Evolutionary conservation across 169 alveolate genomes (phyloP), one percentile per base, ranked within the genome.

Genomic region (Eimeria falciformis): DNA sequence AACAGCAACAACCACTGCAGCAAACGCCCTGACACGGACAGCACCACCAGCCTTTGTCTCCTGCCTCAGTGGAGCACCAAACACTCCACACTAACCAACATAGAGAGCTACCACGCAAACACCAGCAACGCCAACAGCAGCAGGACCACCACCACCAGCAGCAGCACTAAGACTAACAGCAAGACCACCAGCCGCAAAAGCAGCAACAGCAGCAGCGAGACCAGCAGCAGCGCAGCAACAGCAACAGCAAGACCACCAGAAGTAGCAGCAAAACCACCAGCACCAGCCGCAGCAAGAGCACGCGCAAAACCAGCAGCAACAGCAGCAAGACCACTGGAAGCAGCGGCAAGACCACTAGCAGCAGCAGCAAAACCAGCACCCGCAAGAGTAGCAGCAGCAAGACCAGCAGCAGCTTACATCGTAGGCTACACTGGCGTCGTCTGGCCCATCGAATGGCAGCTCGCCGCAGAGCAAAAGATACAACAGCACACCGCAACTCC

Each of bases 401-500:
- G 21, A n/a, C 45, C 78, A 1, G 78, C 43, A 27, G 25, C 81
- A 69, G 55, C 81, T 50, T 18, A 27, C 85, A 45, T 75, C 46
- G 85, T 75, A 75, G 65, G 85, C 85, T 2, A 75, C 65, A 46
- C 66, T 62, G 21, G 56, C 86, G 33, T 87, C 92, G 46, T 78
- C 46, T 0, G 62, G 66, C 27, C 92, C 93, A 45, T 56, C 75
- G 78, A 90, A 90, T 21, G 93, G 93, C 73, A 90, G 90, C 66
- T 90, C 89, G 11, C 90, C 93, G 18, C 83, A 56, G 47, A 90
- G 90, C 23, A 90, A 82, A 21, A 90, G 84, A 25, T 90, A 78
- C 40, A 75, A 58, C 85, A 90, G 73, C 25, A 90, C 88, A 77
- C 93, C 93, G 29, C 89, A 75, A 46, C 90, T 77, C 93, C 93